A percentile compares a stretch with the other conserved stretches of the same genome.
phyloP scores from a whole-genome alignment of 371 early-diverging fungal genomes.

The Choanephora cucurbitarum region DNA sequence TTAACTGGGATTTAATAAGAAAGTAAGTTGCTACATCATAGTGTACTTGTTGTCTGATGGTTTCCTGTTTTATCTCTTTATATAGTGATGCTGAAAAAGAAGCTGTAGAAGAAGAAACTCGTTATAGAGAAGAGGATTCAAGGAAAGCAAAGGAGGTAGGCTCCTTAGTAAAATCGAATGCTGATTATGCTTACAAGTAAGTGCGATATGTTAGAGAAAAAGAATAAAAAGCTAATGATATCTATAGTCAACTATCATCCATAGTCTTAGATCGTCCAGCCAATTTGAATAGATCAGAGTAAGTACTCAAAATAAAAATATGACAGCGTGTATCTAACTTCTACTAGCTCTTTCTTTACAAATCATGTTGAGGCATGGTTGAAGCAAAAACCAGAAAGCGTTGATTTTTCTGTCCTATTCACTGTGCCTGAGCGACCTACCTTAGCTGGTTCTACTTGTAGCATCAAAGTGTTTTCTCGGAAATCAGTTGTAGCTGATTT shows the following conservation, averaged over 20 bases:
- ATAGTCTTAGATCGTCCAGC: conserved; percentile 24
- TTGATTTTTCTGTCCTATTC: conserved; percentile 20
- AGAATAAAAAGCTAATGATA: background rate
- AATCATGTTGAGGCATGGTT: conserved; percentile 34
- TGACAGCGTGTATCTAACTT: background rate
- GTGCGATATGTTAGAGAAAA: too few relatives aligned
- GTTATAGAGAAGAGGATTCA: conserved; percentile 23
- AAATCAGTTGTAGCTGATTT: conserved; percentile 34
- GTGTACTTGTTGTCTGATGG: too few relatives aligned
- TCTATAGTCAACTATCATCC: conserved; percentile 18
- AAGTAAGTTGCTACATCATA: too few relatives aligned
- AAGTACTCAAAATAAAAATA: background rate
- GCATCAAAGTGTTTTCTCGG: conserved; percentile 32
- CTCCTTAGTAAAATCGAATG: conserved; percentile 28
- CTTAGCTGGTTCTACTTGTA: conserved; percentile 38
- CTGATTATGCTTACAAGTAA: conserved; percentile 38
- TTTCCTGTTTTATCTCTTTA: background rate
- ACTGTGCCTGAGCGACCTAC: conserved; percentile 25
- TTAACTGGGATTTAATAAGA: conserved; percentile 26
- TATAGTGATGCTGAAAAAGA: conserved; percentile 31
- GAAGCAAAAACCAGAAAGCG: conserved; percentile 25
- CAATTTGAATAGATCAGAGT: conserved; percentile 14
- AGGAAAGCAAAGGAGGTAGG: conserved; percentile 34
- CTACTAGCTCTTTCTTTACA: conserved; percentile 30
- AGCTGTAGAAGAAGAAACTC: conserved; percentile 23